Evolutionary conservation across 2,329 filamentous ascomycete genomes (phyloP).

Genomic region (Fusarium paranaense): DNA sequence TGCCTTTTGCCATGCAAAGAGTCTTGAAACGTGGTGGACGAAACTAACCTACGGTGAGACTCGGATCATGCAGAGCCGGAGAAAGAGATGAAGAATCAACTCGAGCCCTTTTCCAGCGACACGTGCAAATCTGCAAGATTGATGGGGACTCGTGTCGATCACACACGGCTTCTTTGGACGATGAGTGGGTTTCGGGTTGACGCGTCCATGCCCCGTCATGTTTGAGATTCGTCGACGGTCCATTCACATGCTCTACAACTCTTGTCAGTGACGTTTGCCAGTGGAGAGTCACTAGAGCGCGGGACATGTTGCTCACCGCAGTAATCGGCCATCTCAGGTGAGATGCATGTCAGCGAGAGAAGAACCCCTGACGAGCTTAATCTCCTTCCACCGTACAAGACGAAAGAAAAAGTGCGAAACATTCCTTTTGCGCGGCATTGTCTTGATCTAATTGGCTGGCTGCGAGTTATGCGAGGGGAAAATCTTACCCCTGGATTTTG

Average conservation of each 20-base stretch:
- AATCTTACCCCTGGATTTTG: conserved; percentile 33
- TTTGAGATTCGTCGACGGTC: conserved; percentile 28
- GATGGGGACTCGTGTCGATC: conserved; percentile 26
- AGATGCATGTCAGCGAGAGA: conserved; percentile 12
- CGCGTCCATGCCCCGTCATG: conserved; percentile 32
- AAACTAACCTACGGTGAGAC: conserved; percentile 32
- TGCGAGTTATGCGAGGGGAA: neutral
- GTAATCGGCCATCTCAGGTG: conserved; percentile 5
- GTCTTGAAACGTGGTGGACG: conserved; percentile 17
- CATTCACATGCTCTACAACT: conserved; percentile 10
- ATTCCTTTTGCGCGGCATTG: neutral
- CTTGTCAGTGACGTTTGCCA: neutral
- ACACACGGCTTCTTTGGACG: conserved; percentile 14
- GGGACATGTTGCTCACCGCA: neutral
- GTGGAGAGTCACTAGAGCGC: conserved; percentile 3
- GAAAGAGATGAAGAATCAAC: neutral
- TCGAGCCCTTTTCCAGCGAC: neutral
- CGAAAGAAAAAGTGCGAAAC: conserved; percentile 1
- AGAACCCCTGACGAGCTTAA: conserved; percentile 16
- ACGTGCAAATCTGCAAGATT: conserved; percentile 14
- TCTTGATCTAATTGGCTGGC: conserved; percentile 16
- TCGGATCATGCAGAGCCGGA: conserved; percentile 30
- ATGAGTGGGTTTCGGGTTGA: conserved; percentile 34
- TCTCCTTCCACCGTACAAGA: conserved; percentile 7
- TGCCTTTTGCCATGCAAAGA: neutral